phyloP scores from a whole-genome alignment of 2,329 filamentous ascomycete species.

The Emmonsia crescens region DNA sequence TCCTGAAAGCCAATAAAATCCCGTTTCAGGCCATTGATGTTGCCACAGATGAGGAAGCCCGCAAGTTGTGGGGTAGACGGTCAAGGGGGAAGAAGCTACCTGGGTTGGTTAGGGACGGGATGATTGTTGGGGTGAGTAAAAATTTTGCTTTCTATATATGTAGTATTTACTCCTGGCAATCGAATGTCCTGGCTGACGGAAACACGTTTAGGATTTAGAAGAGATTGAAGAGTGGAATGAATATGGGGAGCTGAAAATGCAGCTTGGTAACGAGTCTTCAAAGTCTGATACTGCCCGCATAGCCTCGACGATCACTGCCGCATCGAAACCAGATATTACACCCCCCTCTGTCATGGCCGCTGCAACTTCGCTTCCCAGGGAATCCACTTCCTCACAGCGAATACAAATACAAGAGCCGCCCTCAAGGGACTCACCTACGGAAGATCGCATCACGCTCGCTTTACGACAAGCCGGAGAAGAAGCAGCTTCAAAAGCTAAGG shows the following conservation, averaged over 20 bases:
- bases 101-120: conserved; percentile 74
- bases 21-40: conserved; percentile 89
- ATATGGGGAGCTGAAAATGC: conserved; percentile 85
- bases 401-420: conserved; percentile 34
- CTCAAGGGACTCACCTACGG: conserved; percentile 20
- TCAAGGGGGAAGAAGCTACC: conserved; percentile 82
- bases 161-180: neutral
- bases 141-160: neutral
- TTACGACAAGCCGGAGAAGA: conserved; percentile 35
- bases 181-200: neutral
- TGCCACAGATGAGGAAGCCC: conserved; percentile 78
- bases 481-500: conserved; percentile 27
- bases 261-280: conserved; percentile 46
- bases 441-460: conserved; percentile 29
- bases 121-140: conserved; percentile 72
- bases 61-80: conserved; percentile 77
- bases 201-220: conserved; percentile 60
- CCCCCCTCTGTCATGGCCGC: conserved; percentile 14
- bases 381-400: conserved; percentile 21
- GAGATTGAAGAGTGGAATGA: conserved; percentile 99
- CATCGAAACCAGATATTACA: conserved; percentile 18
- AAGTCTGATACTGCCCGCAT: conserved; percentile 22
- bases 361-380: conserved; percentile 17
- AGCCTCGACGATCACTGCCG: conserved; percentile 13
- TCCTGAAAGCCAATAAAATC: conserved; percentile 86